Conservation (phyloP, 1,284 basidiomycete species). For the Ceratobasidium sp. region DNA sequence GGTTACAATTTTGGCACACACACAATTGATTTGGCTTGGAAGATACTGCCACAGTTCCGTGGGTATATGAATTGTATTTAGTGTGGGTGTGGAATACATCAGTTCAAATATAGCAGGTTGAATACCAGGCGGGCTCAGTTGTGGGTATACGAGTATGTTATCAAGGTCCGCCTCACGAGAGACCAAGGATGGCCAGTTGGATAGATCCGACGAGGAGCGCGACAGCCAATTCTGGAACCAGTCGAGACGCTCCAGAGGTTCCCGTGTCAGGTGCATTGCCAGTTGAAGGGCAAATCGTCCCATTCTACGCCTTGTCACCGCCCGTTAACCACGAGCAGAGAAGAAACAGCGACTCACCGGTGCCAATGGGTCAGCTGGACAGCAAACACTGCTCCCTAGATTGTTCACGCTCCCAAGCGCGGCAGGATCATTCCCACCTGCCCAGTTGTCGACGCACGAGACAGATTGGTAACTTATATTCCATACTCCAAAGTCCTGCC, state of each 20-base stretch:
- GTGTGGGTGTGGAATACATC: slow-evolving; percentile 29
- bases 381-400: slow-evolving; percentile 39
- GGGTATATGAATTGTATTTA: slow-evolving; percentile 35
- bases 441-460: slow-evolving; percentile 38
- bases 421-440: slow-evolving; percentile 37
- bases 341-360: slow-evolving; percentile 25
- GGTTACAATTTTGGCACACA: background rate
- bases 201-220: background rate
- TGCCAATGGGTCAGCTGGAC: slow-evolving; percentile 39
- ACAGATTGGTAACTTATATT: slow-evolving; percentile 41
- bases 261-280: slow-evolving; percentile 28
- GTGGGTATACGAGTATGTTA: background rate
- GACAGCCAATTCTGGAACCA: background rate
- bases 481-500: slow-evolving; percentile 42
- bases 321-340: background rate
- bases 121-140: background rate
- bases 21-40: background rate
- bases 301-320: slow-evolving; percentile 1
- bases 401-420: slow-evolving; percentile 42
- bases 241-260: slow-evolving; percentile 16
- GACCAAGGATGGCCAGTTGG: background rate
- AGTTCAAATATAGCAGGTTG: background rate
- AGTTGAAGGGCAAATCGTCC: slow-evolving; percentile 25
- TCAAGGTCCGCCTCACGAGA: too few relatives aligned
- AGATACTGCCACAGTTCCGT: background rate